Conservation (phyloP, 164 flowering plant genomes). For the Vitis rotundifolia region DNA sequence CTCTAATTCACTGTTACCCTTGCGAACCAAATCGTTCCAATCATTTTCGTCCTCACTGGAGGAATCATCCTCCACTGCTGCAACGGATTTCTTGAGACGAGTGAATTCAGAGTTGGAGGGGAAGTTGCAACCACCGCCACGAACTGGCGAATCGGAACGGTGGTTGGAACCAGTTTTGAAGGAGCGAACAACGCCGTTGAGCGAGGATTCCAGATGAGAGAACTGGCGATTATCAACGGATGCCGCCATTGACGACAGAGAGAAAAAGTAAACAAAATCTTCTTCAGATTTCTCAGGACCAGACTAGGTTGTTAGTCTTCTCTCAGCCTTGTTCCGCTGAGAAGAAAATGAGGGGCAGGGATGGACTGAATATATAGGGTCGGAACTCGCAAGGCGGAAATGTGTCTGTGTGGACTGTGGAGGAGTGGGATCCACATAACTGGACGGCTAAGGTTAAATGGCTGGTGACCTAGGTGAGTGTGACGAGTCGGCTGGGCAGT, state of each 20-base stretch:
- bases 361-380: no score
- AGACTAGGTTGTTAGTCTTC: background rate
- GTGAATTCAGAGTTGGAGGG: background rate
- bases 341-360: no score
- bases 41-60: conserved; percentile 43
- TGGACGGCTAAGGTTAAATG: no score
- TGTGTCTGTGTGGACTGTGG: no score
- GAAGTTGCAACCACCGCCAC: no score
- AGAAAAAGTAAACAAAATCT: background rate
- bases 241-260: conserved; percentile 56
- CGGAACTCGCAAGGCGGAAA: no score
- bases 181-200: conserved; percentile 36
- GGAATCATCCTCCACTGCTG: conserved; percentile 9
- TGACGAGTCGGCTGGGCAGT: no score
- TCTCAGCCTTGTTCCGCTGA: no score
- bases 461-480: no score
- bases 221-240: conserved; percentile 69
- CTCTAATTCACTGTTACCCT: conserved; percentile 47
- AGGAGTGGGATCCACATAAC: no score
- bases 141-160: conserved; percentile 27
- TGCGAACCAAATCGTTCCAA: conserved; percentile 17
- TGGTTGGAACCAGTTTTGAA: conserved; percentile 30
- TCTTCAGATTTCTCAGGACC: background rate
- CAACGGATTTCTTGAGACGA: conserved; percentile 7
- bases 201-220: conserved; percentile 31